These are phyloP conservation scores for Chrysosphaeria jannelii DNA, from an alignment of 2,329 filamentous ascomycete genomes.

Conservation along the genomic window DNA sequence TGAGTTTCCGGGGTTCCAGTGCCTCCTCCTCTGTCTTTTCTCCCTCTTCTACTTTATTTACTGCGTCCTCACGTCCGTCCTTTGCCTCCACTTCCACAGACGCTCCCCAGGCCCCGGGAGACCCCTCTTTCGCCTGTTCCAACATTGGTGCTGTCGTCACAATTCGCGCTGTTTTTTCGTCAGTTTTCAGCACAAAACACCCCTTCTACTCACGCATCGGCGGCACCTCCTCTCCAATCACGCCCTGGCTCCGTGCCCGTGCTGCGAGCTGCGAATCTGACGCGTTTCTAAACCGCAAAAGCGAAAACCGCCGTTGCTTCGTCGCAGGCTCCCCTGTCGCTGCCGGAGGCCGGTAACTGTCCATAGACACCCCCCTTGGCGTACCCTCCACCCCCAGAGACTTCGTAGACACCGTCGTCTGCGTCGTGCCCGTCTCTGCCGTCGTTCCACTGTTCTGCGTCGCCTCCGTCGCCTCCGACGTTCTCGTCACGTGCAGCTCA, in stretches of 20 bases:
- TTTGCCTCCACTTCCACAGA: too few species aligned
- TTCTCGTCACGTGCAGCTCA: constrained; percentile 1
- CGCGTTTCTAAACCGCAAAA: constrained; percentile 69
- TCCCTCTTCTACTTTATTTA: too few species aligned
- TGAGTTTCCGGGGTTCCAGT: too few species aligned
- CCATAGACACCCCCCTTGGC: constrained; percentile 5
- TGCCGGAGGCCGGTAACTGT: constrained; percentile 11
- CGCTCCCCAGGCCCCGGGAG: too few species aligned
- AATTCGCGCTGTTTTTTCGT: too few species aligned
- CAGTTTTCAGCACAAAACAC: too few species aligned
- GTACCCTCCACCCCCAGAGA: constrained; percentile 6
- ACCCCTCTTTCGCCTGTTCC: too few species aligned
- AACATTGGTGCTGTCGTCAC: too few species aligned
- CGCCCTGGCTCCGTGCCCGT: constrained; percentile 34
- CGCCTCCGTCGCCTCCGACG: neutral
- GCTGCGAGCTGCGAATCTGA: constrained; percentile 71
- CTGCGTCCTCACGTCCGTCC: too few species aligned
- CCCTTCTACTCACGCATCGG: too few species aligned
- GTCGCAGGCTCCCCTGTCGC: constrained; percentile 22
- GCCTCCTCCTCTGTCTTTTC: too few species aligned
- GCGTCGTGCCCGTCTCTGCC: constrained; percentile 1
- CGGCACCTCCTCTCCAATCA: too few species aligned
- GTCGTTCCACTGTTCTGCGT: constrained; percentile 3
- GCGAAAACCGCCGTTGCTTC: constrained; percentile 30
- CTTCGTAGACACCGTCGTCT: constrained; percentile 6